Evolutionary conservation across 2,329 filamentous ascomycete genomes (phyloP).

Genomic region (Colletotrichum sidae): DNA sequence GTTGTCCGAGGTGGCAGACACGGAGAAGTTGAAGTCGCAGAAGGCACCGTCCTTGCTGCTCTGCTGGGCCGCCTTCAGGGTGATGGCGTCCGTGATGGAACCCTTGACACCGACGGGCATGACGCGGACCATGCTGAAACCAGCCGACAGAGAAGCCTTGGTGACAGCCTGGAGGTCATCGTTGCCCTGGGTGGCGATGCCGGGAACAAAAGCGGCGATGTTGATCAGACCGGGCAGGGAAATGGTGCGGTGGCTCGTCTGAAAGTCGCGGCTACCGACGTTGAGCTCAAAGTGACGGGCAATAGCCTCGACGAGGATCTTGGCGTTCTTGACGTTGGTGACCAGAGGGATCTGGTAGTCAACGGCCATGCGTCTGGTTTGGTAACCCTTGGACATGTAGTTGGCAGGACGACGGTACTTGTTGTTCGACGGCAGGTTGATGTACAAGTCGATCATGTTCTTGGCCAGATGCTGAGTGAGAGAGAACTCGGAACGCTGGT

Average conservation of each 20-base stretch:
- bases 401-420: slow-evolving; percentile 95
- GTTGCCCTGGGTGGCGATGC: slow-evolving; percentile 72
- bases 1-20: slow-evolving; percentile 79
- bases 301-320: slow-evolving; percentile 95
- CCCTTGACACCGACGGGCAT: slow-evolving; percentile 81
- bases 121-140: slow-evolving; percentile 84
- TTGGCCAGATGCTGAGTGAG: slow-evolving; percentile 96
- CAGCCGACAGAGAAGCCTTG: slow-evolving; percentile 78
- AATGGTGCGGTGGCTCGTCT: slow-evolving; percentile 86
- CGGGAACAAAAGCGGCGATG: slow-evolving; percentile 83
- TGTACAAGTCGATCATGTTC: slow-evolving; percentile 98
- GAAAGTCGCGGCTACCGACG: slow-evolving; percentile 86
- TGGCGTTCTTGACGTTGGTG: slow-evolving; percentile 99
- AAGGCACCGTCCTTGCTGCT: slow-evolving; percentile 75
- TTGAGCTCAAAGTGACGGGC: slow-evolving; percentile 88
- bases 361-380: slow-evolving; percentile 96
- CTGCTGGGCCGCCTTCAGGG: slow-evolving; percentile 77
- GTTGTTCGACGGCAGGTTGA: slow-evolving; percentile 99
- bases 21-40: slow-evolving; percentile 85
- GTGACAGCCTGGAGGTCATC: slow-evolving; percentile 77
- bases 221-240: slow-evolving; percentile 82
- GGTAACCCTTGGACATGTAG: slow-evolving; percentile 98
- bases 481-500: slow-evolving; percentile 95
- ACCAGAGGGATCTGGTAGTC: slow-evolving; percentile 97
- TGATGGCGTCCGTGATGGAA: slow-evolving; percentile 77